phyloP scores from a whole-genome alignment of 257 asterid genomes.

The Eustoma russellianum region DNA sequence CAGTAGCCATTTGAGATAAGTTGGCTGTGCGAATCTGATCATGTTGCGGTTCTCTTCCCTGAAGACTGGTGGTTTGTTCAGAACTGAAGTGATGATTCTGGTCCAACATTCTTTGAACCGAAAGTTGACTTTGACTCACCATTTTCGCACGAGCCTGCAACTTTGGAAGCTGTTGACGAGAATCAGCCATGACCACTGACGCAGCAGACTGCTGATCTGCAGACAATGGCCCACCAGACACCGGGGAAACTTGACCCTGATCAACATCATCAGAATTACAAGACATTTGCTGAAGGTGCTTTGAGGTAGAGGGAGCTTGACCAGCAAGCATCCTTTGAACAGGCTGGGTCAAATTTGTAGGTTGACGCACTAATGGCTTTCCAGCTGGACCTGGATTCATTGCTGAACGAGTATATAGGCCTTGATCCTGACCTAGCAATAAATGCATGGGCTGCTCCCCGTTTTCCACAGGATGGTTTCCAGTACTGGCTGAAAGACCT shows the following conservation, averaged over 20 bases:
- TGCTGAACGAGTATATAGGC: conserved; percentile 34
- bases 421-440: conserved; percentile 30
- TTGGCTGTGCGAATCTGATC: conserved; percentile 38
- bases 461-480: conserved; percentile 35
- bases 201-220: conserved; percentile 39
- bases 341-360: conserved; percentile 46
- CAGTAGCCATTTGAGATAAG: conserved; percentile 33
- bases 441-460: conserved; percentile 39
- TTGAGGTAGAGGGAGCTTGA: conserved; percentile 37
- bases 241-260: conserved; percentile 40
- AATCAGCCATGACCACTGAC: conserved; percentile 29
- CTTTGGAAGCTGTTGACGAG: conserved; percentile 35
- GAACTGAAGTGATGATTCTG: conserved; percentile 37
- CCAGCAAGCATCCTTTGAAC: conserved; percentile 48
- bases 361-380: conserved; percentile 36
- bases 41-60: conserved; percentile 36
- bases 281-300: conserved; percentile 33
- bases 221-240: conserved; percentile 30
- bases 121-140: conserved; percentile 37
- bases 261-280: conserved; percentile 39
- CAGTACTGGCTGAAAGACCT: conserved; percentile 47
- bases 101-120: conserved; percentile 38
- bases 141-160: conserved; percentile 42
- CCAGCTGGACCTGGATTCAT: conserved; percentile 31
- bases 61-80: conserved; percentile 35